These are phyloP conservation scores for Paraphysoderma sedebokerense DNA, from an alignment of 371 early-diverging fungal species.

Conservation along the genomic window DNA sequence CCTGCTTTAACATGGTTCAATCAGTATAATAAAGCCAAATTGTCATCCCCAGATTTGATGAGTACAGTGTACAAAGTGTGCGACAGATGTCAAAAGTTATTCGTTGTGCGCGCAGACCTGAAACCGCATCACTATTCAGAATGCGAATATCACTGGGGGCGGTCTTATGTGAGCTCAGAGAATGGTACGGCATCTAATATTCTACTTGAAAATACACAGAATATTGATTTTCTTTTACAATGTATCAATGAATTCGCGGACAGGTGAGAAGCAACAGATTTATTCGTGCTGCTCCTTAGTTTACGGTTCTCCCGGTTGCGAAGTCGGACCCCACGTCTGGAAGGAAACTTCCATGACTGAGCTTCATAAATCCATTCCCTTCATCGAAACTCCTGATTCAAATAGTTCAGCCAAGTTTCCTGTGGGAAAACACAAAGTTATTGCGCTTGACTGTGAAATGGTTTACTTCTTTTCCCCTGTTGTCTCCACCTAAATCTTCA, in stretches of 20 bases:
- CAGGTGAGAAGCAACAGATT: slow-evolving; percentile 20
- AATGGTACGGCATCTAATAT: slow-evolving; percentile 16
- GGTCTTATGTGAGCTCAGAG: slow-evolving; percentile 12
- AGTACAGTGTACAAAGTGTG: slow-evolving; percentile 9
- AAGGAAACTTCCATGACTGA: no score
- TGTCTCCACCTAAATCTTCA: slow-evolving; percentile 10
- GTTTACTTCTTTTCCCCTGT: slow-evolving; percentile 10
- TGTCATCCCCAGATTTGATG: slow-evolving; percentile 6
- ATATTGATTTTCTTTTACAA: slow-evolving; percentile 1
- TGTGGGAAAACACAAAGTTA: background rate
- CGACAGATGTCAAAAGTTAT: slow-evolving; percentile 27
- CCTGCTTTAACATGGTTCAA: no score
- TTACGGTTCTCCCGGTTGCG: slow-evolving; percentile 23
- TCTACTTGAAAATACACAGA: no score
- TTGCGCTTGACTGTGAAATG: background rate
- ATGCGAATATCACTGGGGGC: slow-evolving; percentile 20
- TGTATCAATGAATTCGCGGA: background rate
- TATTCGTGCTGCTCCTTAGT: slow-evolving; percentile 27
- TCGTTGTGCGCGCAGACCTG: slow-evolving; percentile 18
- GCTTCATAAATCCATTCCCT: slow-evolving; percentile 26
- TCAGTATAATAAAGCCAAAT: slow-evolving; percentile 14
- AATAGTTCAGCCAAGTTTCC: background rate
- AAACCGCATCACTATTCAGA: slow-evolving; percentile 11
- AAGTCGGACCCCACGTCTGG: slow-evolving; percentile 25
- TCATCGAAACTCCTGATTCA: slow-evolving; percentile 12